Base-by-base conservation (phyloP, 352 stramenopile species). In the Pythium aphanidermatum region DNA sequence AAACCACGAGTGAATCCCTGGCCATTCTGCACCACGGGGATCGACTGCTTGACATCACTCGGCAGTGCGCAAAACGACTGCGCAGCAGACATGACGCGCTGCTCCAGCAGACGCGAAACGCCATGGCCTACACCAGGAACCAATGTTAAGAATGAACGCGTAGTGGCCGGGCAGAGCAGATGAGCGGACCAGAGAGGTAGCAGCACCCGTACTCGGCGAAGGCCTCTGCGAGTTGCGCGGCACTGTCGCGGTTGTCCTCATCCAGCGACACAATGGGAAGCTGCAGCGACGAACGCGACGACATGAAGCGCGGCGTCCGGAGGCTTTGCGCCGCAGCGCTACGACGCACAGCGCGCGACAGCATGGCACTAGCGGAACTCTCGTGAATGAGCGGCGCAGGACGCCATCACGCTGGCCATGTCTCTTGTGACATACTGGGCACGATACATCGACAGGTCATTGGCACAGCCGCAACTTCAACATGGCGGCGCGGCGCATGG, bases 1-100 rank as follows among this genome's bases (percentile, higher is more conserved):
- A 74, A 88, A 8, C 79, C 79, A 30, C 79, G 79, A 46, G 77
- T 87, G 49, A 91, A 91, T 0, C 79, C 79, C 29, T 84, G 55
- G 38, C 64, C 70, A 31, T 82, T 79, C 52, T 76, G 63, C 35
- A 74, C 66, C 26, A 83, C 70, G 10, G 74, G 71, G 31, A 86
- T 88, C 6, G 55, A 64, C 12, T 61, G 46, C 17, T 91, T 91
- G 23, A 46, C 61, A 16, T 59, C 50, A 7, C 67, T 46, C 0
- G 74, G 68, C n/a, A 86, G 55, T 16, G 58, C 58, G 38, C 80
- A 91, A 49, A 87, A 86, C 33, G 68, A 60, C 21, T 67, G 53
- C 24, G 75, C 68, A 39, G 68, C 76, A 21, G 58, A 29, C 63
- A 91, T 78, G 33, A 81, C 71, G 9, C 63, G 58, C 33, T 58